These are phyloP conservation scores for Anisogramma anomala DNA, from an alignment of 2,329 filamentous ascomycete species.

Conservation along the genomic window DNA sequence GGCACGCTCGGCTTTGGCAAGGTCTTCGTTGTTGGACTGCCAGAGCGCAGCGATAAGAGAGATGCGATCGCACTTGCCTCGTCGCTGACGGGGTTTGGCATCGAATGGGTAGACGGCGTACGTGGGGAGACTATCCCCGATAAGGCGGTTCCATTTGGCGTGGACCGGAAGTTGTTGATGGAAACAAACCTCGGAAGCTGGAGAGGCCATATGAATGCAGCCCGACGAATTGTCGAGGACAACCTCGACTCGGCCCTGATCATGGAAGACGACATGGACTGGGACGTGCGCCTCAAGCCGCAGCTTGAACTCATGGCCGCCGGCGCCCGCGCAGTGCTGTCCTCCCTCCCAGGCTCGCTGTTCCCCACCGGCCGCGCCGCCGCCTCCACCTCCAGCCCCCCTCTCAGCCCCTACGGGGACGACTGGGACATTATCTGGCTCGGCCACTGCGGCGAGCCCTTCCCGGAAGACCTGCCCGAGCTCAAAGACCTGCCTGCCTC, in stretches of 20 bases:
- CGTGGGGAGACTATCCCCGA: conserved; percentile 27
- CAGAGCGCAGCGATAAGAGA: conserved; percentile 37
- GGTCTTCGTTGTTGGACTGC: conserved; percentile 37
- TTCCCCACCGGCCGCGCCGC: conserved; percentile 9
- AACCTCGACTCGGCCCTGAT: conserved; percentile 29
- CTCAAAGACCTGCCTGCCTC: conserved; percentile 2
- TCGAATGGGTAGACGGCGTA: conserved; percentile 37
- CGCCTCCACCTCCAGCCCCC: conserved; percentile 10
- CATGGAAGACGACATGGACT: conserved; percentile 38
- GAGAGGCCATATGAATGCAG: conserved; percentile 31
- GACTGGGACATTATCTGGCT: conserved; percentile 44
- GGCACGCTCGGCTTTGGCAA: conserved; percentile 22
- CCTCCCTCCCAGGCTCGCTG: conserved; percentile 6
- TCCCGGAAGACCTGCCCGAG: conserved; percentile 18
- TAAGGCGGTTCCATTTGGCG: conserved; percentile 25
- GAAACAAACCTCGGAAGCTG: conserved; percentile 26
- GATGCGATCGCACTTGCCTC: conserved; percentile 38
- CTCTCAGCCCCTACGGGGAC: conserved; percentile 28
- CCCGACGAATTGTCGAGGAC: conserved; percentile 26
- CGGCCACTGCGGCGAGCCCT: conserved; percentile 33
- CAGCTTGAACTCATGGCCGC: conserved; percentile 21
- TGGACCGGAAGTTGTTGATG: conserved; percentile 23
- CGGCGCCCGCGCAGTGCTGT: conserved; percentile 12
- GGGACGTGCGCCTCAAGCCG: conserved; percentile 32
- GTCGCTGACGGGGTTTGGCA: conserved; percentile 30